Conservation (phyloP, 345 rosid genomes). For the Aquilaria sinensis region DNA sequence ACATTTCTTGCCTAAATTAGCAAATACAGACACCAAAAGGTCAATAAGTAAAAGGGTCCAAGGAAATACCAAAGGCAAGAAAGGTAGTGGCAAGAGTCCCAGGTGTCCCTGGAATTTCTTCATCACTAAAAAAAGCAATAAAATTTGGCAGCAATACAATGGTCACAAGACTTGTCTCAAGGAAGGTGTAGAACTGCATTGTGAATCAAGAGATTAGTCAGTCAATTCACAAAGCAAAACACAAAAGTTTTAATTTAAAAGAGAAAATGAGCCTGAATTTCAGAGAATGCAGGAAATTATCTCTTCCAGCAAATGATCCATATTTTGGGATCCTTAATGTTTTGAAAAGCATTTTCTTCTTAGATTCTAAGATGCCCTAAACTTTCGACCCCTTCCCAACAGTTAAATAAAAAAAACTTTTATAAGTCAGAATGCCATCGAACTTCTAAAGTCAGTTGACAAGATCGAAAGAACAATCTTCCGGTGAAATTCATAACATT, state of each 20-base stretch:
- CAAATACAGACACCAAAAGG: neutral
- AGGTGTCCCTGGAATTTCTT: conserved; percentile 92
- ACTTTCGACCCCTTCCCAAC: too few species aligned
- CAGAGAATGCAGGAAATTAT: neutral
- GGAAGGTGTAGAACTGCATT: conserved; percentile 92
- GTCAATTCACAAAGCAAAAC: neutral
- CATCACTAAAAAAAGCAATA: conserved; percentile 85
- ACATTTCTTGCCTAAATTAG: neutral
- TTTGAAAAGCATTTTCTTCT: too few species aligned
- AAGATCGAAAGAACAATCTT: too few species aligned
- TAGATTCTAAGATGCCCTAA: too few species aligned
- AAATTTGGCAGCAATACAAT: conserved; percentile 80
- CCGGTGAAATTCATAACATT: too few species aligned
- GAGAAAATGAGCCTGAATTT: neutral
- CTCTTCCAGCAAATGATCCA: neutral
- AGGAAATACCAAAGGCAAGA: conserved; percentile 76
- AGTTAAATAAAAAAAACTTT: too few species aligned
- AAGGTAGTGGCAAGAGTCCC: conserved; percentile 93
- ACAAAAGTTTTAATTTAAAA: neutral
- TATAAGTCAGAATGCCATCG: too few species aligned
- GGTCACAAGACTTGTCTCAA: conserved; percentile 88
- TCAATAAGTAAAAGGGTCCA: neutral
- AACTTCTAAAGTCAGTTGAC: too few species aligned
- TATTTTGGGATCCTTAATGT: too few species aligned
- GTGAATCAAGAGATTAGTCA: conserved; percentile 12